These are phyloP conservation scores for Gypsophila paniculata DNA, from an alignment of 179 eudicot genomes.

Conservation along the genomic window DNA sequence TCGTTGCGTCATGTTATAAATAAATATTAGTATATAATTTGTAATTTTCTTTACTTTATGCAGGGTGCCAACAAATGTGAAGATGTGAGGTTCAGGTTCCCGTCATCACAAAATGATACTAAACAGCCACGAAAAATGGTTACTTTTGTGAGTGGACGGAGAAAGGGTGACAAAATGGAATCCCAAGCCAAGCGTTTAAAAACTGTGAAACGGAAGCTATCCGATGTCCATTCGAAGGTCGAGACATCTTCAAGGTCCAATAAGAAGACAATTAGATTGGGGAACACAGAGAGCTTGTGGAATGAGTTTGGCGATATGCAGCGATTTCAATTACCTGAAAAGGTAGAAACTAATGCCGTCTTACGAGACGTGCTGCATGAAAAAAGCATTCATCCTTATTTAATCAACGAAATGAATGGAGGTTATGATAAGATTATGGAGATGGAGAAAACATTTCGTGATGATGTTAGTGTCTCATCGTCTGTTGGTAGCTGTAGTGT, in stretches of 20 bases:
- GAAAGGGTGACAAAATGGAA: conserved; percentile 26
- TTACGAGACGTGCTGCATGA: conserved; percentile 45
- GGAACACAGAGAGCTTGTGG: conserved; percentile 30
- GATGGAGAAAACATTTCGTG: conserved; percentile 36
- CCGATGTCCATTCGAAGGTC: conserved; percentile 28
- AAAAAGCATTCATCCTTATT: conserved; percentile 42
- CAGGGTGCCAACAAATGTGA: conserved; percentile 45
- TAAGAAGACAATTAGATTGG: conserved; percentile 35
- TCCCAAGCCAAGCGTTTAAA: conserved; percentile 33
- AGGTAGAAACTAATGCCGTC: conserved; percentile 63
- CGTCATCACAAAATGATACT: conserved; percentile 22
- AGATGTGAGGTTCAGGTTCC: conserved; percentile 32
- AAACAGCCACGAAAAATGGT: conserved; percentile 18
- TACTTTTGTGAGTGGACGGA: conserved; percentile 23
- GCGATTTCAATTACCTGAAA: conserved; percentile 38
- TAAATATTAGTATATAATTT: conserved; percentile 7
- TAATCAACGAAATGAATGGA: conserved; percentile 36
- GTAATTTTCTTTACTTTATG: conserved; percentile 22
- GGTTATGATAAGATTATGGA: conserved; percentile 32
- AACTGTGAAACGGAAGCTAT: conserved; percentile 44
- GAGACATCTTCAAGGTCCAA: conserved; percentile 14
- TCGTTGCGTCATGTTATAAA: neutral
- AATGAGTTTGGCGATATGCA: conserved; percentile 17
- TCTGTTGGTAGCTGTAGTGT: conserved; percentile 78
- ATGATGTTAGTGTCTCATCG: conserved; percentile 42